Conservation (phyloP, 1,139 yeast genomes). For the Williopsis jadinii region DNA sequence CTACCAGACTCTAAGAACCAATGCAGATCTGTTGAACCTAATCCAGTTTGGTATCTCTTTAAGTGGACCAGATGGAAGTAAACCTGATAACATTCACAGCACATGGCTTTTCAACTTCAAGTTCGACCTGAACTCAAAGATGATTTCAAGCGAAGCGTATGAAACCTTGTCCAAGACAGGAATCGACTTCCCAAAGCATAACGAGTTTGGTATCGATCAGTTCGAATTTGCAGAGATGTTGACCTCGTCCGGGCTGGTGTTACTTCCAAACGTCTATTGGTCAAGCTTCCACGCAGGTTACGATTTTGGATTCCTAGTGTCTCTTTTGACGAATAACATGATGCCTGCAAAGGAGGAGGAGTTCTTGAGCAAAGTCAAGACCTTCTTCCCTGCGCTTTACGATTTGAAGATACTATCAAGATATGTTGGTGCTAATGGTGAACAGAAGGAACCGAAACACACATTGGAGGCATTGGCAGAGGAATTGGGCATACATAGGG, state of each 20-base stretch:
- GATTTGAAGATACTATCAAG: slow-evolving; percentile 80
- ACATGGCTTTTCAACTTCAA: slow-evolving; percentile 96
- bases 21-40: slow-evolving; percentile 79
- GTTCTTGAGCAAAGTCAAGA: slow-evolving; percentile 63
- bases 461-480: slow-evolving; percentile 38
- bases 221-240: slow-evolving; percentile 78
- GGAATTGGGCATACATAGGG: slow-evolving; percentile 47
- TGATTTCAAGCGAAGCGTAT: slow-evolving; percentile 75
- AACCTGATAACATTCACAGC: slow-evolving; percentile 63
- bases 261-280: slow-evolving; percentile 76
- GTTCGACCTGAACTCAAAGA: slow-evolving; percentile 69
- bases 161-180: slow-evolving; percentile 78
- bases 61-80: slow-evolving; percentile 69
- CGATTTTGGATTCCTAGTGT: slow-evolving; percentile 84
- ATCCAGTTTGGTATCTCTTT: slow-evolving; percentile 86
- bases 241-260: slow-evolving; percentile 78
- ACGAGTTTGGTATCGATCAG: slow-evolving; percentile 72
- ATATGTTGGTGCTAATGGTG: slow-evolving; percentile 19
- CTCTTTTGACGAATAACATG: slow-evolving; percentile 64
- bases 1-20: slow-evolving; percentile 88
- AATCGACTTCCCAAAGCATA: slow-evolving; percentile 70
- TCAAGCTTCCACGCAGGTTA: slow-evolving; percentile 91
- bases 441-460: slow-evolving; percentile 13
- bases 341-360: slow-evolving; percentile 82
- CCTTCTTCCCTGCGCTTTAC: slow-evolving; percentile 75